Evolutionary conservation across 192 early-diverging fungal genomes (phyloP).

Genomic region (Coemansia brasiliensis): DNA sequence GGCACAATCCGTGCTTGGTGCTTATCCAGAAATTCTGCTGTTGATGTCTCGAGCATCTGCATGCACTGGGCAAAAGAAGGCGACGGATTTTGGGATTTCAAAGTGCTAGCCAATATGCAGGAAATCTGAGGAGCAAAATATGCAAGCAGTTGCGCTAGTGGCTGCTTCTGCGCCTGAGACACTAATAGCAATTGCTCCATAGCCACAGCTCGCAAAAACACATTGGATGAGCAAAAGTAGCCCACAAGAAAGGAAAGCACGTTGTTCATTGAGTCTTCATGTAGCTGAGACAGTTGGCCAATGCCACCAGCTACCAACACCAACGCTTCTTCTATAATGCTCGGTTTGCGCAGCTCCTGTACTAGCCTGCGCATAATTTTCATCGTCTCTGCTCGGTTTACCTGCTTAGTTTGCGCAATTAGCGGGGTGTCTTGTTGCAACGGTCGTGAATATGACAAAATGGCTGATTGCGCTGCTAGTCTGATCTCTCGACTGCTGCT

Average conservation of each 20-base stretch:
- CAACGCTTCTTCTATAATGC: slow-evolving; percentile 41
- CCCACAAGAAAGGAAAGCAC: slow-evolving; percentile 30
- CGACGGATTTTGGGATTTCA: slow-evolving; percentile 11
- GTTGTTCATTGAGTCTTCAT: slow-evolving; percentile 23
- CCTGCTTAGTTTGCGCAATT: slow-evolving; percentile 11
- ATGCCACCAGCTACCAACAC: slow-evolving; percentile 44
- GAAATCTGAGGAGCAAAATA: slow-evolving; percentile 27
- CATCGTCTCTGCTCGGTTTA: slow-evolving; percentile 37
- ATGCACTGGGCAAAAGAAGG: slow-evolving; percentile 40
- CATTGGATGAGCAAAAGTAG: slow-evolving; percentile 39
- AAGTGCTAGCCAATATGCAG: slow-evolving; percentile 23
- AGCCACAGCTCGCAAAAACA: slow-evolving; percentile 51
- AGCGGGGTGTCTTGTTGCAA: slow-evolving; percentile 14
- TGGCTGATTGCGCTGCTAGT: slow-evolving; percentile 36
- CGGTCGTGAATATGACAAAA: slow-evolving; percentile 27
- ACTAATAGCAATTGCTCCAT: slow-evolving; percentile 49
- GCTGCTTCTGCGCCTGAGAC: slow-evolving; percentile 24
- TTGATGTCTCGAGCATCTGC: slow-evolving; percentile 32
- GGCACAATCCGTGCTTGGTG: slow-evolving; percentile 38
- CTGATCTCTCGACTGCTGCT: slow-evolving; percentile 52
- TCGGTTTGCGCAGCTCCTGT: slow-evolving; percentile 12
- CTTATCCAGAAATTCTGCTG: slow-evolving; percentile 21
- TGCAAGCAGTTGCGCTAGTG: slow-evolving; percentile 26
- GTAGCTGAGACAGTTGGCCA: slow-evolving; percentile 26
- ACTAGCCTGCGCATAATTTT: slow-evolving; percentile 9